A percentile compares a stretch with the other conserved stretches of the same genome.
Evolutionary conservation across 768 basidiomycete genomes (phyloP).

Genomic region (Asterophora lycoperdoides): DNA sequence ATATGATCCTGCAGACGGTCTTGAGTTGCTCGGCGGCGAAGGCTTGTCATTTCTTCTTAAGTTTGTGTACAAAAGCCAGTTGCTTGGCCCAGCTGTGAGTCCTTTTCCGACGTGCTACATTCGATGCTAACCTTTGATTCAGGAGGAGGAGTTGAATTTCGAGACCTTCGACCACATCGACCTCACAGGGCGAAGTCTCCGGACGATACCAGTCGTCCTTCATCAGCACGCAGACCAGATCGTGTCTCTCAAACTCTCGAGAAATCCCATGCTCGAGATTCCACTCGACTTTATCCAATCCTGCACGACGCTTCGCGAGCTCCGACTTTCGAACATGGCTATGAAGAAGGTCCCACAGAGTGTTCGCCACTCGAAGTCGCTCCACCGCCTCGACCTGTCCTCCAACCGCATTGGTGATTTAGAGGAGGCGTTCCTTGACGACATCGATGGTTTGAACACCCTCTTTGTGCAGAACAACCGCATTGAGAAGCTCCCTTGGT

Average conservation of each 20-base stretch:
- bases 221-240: slow-evolving; percentile 84
- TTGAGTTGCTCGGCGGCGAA: slow-evolving; percentile 71
- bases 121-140: not conserved
- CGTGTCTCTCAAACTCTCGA: slow-evolving; percentile 79
- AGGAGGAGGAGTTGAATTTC: slow-evolving; percentile 74
- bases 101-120: not conserved
- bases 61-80: slow-evolving; percentile 83
- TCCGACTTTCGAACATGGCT: slow-evolving; percentile 86
- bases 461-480: slow-evolving; percentile 89
- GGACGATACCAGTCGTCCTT: slow-evolving; percentile 83
- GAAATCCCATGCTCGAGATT: slow-evolving; percentile 94
- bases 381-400: slow-evolving; percentile 83
- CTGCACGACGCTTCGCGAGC: slow-evolving; percentile 77
- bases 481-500: slow-evolving; percentile 80
- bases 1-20: slow-evolving; percentile 75
- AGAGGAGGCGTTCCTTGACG: slow-evolving; percentile 78
- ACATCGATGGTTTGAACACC: slow-evolving; percentile 61
- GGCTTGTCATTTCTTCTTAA: slow-evolving; percentile 82
- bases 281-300: slow-evolving; percentile 95
- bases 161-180: slow-evolving; percentile 77
- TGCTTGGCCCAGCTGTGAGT: slow-evolving; percentile 60
- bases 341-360: slow-evolving; percentile 90
- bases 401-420: slow-evolving; percentile 89
- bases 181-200: slow-evolving; percentile 73
- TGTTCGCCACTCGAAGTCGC: slow-evolving; percentile 66